A percentile compares a stretch with the other conserved stretches of the same genome.
These are phyloP conservation scores for Cynara cardunculus DNA, from an alignment of 129 eudicot genomes.

Conservation along the genomic window DNA sequence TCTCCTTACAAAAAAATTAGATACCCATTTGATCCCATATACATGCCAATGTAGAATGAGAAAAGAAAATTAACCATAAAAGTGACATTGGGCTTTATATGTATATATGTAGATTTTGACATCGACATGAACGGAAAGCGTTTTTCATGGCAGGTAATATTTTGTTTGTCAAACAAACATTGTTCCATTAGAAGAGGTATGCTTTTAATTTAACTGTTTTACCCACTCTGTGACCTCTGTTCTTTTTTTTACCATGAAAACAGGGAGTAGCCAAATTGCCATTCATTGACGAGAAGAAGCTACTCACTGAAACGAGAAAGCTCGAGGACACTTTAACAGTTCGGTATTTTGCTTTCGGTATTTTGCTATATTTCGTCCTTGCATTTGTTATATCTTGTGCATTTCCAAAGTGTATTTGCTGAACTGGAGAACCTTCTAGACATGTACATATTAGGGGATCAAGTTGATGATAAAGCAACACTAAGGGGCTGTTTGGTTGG, in stretches of 20 bases:
- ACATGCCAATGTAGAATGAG: neutral
- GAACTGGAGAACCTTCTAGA: neutral
- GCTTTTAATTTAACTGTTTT: neutral
- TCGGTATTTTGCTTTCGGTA: conserved; percentile 42
- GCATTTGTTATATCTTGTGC: neutral
- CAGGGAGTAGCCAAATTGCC: conserved; percentile 97
- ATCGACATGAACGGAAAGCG: conserved; percentile 99
- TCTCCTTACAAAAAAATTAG: too few species aligned
- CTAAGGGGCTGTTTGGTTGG: too few species aligned
- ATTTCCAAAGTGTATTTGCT: neutral
- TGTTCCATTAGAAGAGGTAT: neutral
- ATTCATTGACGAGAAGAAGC: conserved; percentile 84
- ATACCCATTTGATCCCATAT: too few species aligned
- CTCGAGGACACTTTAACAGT: conserved; percentile 88
- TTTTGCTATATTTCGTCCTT: conserved; percentile 22
- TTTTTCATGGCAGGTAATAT: conserved; percentile 90
- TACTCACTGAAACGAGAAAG: conserved; percentile 86
- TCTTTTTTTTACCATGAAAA: conserved; percentile 1
- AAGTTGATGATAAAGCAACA: neutral
- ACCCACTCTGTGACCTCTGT: conserved; percentile 4
- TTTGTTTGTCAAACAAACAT: neutral
- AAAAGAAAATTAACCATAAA: neutral
- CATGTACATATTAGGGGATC: neutral
- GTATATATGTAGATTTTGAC: conserved; percentile 55
- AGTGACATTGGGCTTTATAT: conserved; percentile 7